Base-by-base conservation (phyloP, 2,329 filamentous ascomycete species). In the Daldinia sp. region DNA sequence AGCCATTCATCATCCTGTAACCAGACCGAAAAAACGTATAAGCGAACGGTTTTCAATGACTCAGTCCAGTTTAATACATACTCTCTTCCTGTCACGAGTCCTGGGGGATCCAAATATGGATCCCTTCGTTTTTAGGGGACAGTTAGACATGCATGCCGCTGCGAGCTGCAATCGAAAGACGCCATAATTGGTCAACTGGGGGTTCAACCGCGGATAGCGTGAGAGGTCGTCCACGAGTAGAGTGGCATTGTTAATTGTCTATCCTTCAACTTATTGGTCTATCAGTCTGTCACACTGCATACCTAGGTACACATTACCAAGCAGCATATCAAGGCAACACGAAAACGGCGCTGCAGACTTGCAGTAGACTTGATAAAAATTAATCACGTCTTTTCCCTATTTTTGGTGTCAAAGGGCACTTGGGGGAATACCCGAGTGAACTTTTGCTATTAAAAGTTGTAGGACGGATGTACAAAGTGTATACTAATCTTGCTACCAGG, bases 401-500 rank as follows among this genome's bases (percentile, higher is more conserved):
- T 48, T 32, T 30, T 35, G 34, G 27, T 45, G 43, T 55, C 45
- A 19, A 53, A 39, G 43, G 43, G 30, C 51, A 54, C 48, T 55
- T 51, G 43, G 45, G 27, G 47, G 45, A 52, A 56, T 58, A 58
- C 50, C 37, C 55, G 59, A 63, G 59, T 23, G 57, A 68, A 63
- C 55, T 70, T 63, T 60, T 72, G 68, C 69, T 71, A 74, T 74
- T 73, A 73, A 74, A 72, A 66, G 61, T 70, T 59, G 54, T 72
- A 74, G 70, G 68, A 68, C 64, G 69, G 68, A 73, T 75, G 73
- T 74, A 74, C 73, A 76, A 73, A 72, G 68, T 70, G 67, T 72
- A 73, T 75, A 74, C 67, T 72, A 71, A 64, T 73, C 64, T 72
- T 70, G 67, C 67, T 71, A 68, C 64, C 64, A 70, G 64, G 66